Evolutionary conservation across 495 filamentous ascomycete species (phyloP).

Genomic region (Podospora bellae-mahoneyi): DNA sequence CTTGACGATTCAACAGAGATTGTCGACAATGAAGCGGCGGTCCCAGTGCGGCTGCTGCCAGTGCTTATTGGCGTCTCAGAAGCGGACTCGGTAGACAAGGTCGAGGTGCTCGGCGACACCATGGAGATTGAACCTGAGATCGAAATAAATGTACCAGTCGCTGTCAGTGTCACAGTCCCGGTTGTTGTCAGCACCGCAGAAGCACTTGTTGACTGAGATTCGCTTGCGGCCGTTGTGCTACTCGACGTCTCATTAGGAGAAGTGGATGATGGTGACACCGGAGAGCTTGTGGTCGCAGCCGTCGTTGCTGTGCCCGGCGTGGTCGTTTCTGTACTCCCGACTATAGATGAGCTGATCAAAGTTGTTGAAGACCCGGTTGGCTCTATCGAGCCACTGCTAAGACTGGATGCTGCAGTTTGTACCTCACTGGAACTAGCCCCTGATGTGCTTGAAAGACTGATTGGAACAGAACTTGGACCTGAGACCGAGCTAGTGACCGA

Average conservation of each 20-base stretch:
- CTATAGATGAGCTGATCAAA: background rate
- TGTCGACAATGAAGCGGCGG: background rate
- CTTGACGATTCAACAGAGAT: background rate
- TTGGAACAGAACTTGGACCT: background rate
- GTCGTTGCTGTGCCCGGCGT: background rate
- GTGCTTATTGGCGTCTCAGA: background rate
- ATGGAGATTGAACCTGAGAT: background rate
- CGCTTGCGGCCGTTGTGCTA: background rate
- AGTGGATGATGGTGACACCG: background rate
- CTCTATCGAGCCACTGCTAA: background rate
- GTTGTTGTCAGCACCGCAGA: background rate
- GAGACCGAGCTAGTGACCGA: background rate
- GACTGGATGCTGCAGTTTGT: background rate
- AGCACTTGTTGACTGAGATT: background rate
- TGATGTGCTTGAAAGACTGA: background rate
- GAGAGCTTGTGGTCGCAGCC: background rate
- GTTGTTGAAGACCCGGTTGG: background rate
- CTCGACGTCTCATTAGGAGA: conserved; percentile 1
- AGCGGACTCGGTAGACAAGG: background rate
- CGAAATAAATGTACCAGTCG: conserved; percentile 6
- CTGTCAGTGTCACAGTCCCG: conserved; percentile 3
- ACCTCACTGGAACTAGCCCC: background rate
- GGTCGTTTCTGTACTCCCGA: background rate
- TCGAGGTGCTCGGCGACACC: background rate
- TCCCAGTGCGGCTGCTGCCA: background rate